A percentile compares a stretch with the other conserved stretches of the same genome.
These are phyloP conservation scores for Phytophthora quininea DNA, from an alignment of 352 stramenopile genomes.

Conservation along the genomic window DNA sequence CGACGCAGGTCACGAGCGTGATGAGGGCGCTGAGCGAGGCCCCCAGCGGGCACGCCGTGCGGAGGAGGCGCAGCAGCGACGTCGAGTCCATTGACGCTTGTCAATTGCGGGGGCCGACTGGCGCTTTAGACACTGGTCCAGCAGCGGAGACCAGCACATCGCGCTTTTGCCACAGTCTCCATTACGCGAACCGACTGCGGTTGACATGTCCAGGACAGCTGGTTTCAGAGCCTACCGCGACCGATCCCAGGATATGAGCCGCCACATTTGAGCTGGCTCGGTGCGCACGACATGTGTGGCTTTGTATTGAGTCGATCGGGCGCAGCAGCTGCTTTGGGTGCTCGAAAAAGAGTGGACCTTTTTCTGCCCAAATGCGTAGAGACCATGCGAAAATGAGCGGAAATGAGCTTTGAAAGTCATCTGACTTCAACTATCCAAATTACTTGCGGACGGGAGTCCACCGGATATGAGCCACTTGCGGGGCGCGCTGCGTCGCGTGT, in stretches of 20 bases:
- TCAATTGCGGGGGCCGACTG: slow-evolving; percentile 4
- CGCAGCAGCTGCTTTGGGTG: background rate
- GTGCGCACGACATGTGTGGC: background rate
- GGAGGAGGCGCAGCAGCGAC: slow-evolving; percentile 27
- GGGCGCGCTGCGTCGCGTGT: slow-evolving; percentile 27
- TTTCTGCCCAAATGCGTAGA: slow-evolving; percentile 14
- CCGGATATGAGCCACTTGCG: slow-evolving; percentile 21
- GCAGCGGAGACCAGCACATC: slow-evolving; percentile 10
- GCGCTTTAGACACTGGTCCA: slow-evolving; percentile 13
- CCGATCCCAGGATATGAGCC: background rate
- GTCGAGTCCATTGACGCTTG: slow-evolving; percentile 22
- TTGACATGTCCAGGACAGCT: background rate
- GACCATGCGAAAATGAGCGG: slow-evolving; percentile 11
- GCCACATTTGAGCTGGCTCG: background rate
- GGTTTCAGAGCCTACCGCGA: background rate
- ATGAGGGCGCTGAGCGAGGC: slow-evolving; percentile 48
- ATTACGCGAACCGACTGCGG: background rate
- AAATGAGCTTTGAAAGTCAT: slow-evolving; percentile 24
- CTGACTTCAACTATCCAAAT: too few relatives aligned
- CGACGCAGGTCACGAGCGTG: slow-evolving; percentile 57
- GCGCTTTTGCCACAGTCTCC: background rate
- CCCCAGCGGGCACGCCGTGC: slow-evolving; percentile 40
- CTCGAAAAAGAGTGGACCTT: background rate
- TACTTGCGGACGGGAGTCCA: slow-evolving; percentile 1
- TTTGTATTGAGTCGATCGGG: background rate